Evolutionary conservation across 768 basidiomycete genomes (phyloP), one percentile per base, ranked within the genome.

Genomic region (Agaricus sinodeliciosus): DNA sequence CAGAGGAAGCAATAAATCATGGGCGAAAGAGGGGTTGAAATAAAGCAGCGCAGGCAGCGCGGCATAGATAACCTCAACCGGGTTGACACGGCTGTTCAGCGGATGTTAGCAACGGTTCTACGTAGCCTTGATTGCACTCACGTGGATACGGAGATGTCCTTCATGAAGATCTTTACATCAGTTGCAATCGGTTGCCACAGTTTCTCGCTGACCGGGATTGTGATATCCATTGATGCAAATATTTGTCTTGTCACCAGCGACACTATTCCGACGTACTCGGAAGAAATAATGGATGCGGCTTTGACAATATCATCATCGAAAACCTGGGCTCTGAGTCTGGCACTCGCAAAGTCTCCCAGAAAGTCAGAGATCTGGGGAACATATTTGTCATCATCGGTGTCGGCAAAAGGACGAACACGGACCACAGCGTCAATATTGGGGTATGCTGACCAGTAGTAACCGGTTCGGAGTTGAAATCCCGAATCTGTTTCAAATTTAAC

Each of bases 101-200:
- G 15, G 12, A 2, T 36, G 37, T 39, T 39, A n/a, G 15, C 15
- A 39, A 9, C 15, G 37, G 3, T 3, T 13, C 8, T 7, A n/a
- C 8, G 15, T 13, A n/a, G 31, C 31, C 31, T 3, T 31, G 4
- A 8, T 31, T 39, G 5, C 2, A 6, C 69, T 27, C 66, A 73
- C 63, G 59, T 61, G 55, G 74, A 51, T 57, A 68, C 51, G 51
- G 76, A 76, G 9, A 66, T 59, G 69, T 79, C 73, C 60, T 72
- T 78, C 67, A 79, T 69, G 59, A 78, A 78, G 31, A 71, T 69
- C 52, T 72, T 66, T 6, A 74, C 60, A 56, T 81, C 77, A 1
- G 65, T 64, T 1, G 62, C 61, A 49, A 76, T 72, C 56, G 64
- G 65, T 47, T 62, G 61, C 4, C 47, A 48, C n/a, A n/a, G n/a